phyloP scores from a whole-genome alignment of 192 early-diverging fungal genomes.

The Lunasporangiospora selenospora region DNA sequence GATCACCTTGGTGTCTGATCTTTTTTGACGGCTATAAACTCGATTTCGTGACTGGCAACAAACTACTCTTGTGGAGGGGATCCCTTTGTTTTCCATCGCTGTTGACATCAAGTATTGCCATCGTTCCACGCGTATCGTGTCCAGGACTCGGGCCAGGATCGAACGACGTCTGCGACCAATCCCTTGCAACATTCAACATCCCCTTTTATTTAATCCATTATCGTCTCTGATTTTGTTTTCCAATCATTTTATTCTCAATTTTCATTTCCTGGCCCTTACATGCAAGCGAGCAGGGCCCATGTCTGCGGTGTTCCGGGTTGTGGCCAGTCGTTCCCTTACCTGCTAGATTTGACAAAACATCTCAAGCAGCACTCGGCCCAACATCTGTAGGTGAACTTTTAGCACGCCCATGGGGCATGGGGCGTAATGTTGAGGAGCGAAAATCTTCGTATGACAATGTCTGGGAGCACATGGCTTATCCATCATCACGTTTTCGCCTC shows the following conservation, averaged over 20 bases:
- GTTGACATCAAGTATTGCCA: too few species aligned
- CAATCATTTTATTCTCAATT: neutral
- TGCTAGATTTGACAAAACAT: conserved; percentile 24
- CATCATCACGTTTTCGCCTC: too few species aligned
- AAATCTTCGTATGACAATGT: too few species aligned
- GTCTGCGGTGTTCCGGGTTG: neutral
- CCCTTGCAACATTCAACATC: neutral
- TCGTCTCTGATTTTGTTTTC: neutral
- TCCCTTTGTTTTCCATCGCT: too few species aligned
- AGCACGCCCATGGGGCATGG: too few species aligned
- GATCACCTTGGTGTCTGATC: neutral
- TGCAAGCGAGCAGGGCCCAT: neutral
- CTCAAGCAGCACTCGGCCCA: too few species aligned
- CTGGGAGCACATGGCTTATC: conserved; percentile 7
- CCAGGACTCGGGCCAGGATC: too few species aligned
- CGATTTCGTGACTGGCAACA: too few species aligned
- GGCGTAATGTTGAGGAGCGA: too few species aligned
- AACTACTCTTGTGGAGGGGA: too few species aligned
- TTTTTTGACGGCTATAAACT: neutral
- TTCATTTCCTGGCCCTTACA: neutral
- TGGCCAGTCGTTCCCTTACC: conserved; percentile 5
- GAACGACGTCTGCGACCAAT: neutral
- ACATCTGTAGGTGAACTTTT: too few species aligned
- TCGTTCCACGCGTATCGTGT: too few species aligned
- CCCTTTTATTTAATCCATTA: neutral